Base-by-base conservation (phyloP, 257 asterid species). In the Salvia splendens region DNA sequence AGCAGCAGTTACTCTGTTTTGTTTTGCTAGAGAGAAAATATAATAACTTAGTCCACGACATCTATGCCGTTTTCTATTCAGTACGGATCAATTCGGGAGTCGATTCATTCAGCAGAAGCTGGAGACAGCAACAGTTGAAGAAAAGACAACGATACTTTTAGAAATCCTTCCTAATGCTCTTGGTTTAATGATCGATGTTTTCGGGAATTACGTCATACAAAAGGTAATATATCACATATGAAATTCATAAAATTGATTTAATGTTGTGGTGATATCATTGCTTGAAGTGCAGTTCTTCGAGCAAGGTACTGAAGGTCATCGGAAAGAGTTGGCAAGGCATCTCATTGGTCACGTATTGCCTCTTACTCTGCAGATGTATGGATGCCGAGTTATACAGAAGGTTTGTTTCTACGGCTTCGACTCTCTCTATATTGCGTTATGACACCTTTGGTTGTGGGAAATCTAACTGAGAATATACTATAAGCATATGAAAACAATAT, bases 381-480 rank as follows among this genome's bases (percentile, higher is more conserved):
- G 99, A 50, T 93, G 99, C 90, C 80, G 99, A 84, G 97, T 93
- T 52, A 80, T 90, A 74, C 99, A 93, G 75, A 93, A 93, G 97
- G 97, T 93, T 20, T 0, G 14, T 35, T 59, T 32, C 70, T 65
- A 50, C 8, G 32, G 40, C 79, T 66, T 73, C 43, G 36, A 50
- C 35, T 56, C 35, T 56, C 47, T 72, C 61, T 33, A 8, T 64
- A 15, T 50, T 36, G 41, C 14, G 43, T 20, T 65, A 42, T 3
- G 30, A 24, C 30, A 24, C 30, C 30, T 24, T 24, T 33, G 38
- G 38, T 33, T 4, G 38, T 33, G 6, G 8, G 42, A 6, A 20
- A 36, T 38, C 42, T 38, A 6, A 38, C 8, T 38, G 6, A 38
- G 10, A 1, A 38, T 38, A 8, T 38, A 24, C 1, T 24, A 38